Percentiles rank a stretch among this genome's conserved stretches.
Conservation (phyloP, 1,284 basidiomycete species). For the Gomphus bonarii region DNA sequence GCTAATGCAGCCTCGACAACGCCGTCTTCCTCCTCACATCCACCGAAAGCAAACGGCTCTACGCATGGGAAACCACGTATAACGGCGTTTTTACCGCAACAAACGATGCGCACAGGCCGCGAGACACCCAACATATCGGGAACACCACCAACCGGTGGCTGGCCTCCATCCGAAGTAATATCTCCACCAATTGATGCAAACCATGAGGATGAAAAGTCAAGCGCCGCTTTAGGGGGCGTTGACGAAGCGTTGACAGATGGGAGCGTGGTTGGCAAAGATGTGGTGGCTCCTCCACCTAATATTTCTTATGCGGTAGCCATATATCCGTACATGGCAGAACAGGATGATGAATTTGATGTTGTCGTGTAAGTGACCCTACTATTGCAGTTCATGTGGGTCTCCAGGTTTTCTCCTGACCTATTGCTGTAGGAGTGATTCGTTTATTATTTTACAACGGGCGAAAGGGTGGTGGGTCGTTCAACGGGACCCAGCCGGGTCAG, state of each 20-base stretch:
- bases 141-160: constrained; percentile 52
- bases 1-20: constrained; percentile 26
- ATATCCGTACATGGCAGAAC: constrained; percentile 92
- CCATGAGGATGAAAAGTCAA: constrained; percentile 25
- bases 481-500: constrained; percentile 79
- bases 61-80: constrained; percentile 39
- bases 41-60: background rate
- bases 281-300: constrained; percentile 30
- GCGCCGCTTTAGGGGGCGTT: constrained; percentile 7
- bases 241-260: constrained; percentile 9
- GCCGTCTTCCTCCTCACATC: constrained; percentile 16
- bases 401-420: background rate
- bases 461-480: constrained; percentile 99
- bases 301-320: constrained; percentile 85
- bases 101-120: constrained; percentile 6
- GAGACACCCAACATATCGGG: constrained; percentile 1
- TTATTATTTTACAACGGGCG: constrained; percentile 87
- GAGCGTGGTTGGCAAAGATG: constrained; percentile 12
- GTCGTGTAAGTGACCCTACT: constrained; percentile 60
- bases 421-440: constrained; percentile 66
- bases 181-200: constrained; percentile 49
- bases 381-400: background rate
- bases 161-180: constrained; percentile 51
- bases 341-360: constrained; percentile 97
- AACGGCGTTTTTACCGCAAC: constrained; percentile 8